These are phyloP conservation scores for Alternaria ventricosa DNA, from an alignment of 2,329 filamentous ascomycete genomes.

Conservation along the genomic window DNA sequence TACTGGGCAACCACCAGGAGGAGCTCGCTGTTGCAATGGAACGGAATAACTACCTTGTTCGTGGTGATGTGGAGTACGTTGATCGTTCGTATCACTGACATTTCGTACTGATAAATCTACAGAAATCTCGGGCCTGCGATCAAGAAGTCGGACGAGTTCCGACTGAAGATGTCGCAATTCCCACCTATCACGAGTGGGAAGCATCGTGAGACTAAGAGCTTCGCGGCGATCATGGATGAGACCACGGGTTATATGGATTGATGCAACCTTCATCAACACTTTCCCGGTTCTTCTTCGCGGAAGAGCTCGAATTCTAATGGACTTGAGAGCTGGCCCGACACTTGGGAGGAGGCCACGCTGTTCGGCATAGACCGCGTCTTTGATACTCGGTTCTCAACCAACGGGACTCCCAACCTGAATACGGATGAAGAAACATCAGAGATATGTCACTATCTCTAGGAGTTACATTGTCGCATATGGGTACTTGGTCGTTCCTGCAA, in stretches of 20 bases:
- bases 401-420: accelerated
- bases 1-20: constrained; percentile 89
- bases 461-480: background rate
- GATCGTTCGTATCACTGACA: no score
- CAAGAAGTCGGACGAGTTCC: constrained; percentile 54
- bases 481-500: background rate
- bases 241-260: constrained; percentile 44
- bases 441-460: background rate
- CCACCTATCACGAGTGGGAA: constrained; percentile 45
- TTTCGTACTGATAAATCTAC: background rate
- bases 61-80: constrained; percentile 71
- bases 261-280: background rate
- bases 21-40: constrained; percentile 83
- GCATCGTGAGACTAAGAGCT: constrained; percentile 45
- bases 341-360: background rate
- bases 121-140: constrained; percentile 59
- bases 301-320: background rate
- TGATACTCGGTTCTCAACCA: background rate
- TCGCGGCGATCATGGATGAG: constrained; percentile 47
- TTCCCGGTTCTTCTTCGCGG: accelerated
- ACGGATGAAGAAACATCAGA: background rate
- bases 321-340: accelerated
- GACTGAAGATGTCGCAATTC: constrained; percentile 40
- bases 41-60: constrained; percentile 76
- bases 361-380: accelerated